Evolutionary conservation across 169 alveolate species (phyloP).

Genomic region (Cryptosporidium tyzzeri): DNA sequence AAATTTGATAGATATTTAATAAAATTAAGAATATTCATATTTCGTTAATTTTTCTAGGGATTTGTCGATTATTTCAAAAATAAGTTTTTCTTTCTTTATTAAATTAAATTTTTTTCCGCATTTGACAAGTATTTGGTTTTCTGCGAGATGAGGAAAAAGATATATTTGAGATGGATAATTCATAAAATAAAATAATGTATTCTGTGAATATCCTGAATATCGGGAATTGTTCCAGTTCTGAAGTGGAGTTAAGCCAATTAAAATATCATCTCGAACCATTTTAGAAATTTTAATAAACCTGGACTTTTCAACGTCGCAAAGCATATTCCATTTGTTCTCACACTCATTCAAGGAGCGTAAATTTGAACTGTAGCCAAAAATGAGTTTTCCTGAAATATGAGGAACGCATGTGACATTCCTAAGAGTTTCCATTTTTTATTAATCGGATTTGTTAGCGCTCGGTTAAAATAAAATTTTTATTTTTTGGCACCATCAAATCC

Average conservation of each 20-base stretch:
- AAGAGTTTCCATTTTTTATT: conserved; percentile 19
- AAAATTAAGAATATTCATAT: not conserved
- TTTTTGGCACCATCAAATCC: not conserved
- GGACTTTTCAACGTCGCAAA: not conserved
- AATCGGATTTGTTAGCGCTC: not conserved
- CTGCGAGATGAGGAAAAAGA: conserved; percentile 40
- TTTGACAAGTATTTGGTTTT: conserved; percentile 19
- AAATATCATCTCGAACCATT: not conserved
- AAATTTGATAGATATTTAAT: not conserved
- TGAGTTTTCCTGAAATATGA: conserved; percentile 47
- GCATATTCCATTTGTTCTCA: conserved; percentile 25
- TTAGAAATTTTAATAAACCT: conserved; percentile 13
- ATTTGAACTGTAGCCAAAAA: conserved; percentile 22
- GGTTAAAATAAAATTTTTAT: not conserved
- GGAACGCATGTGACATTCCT: conserved; percentile 34
- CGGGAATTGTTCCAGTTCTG: not conserved
- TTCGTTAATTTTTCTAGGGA: not conserved
- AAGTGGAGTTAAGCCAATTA: conserved; percentile 18
- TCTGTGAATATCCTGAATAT: not conserved
- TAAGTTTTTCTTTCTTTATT: conserved; percentile 8
- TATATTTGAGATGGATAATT: conserved; percentile 42
- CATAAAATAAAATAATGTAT: conserved; percentile 26
- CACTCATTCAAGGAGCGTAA: conserved; percentile 38
- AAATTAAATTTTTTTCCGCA: conserved; percentile 19
- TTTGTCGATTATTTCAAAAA: not conserved